A percentile compares a stretch with the other conserved stretches of the same genome.
Conservation (phyloP, 148 eudicot species). For the Mesembryanthemum crystallinum region DNA sequence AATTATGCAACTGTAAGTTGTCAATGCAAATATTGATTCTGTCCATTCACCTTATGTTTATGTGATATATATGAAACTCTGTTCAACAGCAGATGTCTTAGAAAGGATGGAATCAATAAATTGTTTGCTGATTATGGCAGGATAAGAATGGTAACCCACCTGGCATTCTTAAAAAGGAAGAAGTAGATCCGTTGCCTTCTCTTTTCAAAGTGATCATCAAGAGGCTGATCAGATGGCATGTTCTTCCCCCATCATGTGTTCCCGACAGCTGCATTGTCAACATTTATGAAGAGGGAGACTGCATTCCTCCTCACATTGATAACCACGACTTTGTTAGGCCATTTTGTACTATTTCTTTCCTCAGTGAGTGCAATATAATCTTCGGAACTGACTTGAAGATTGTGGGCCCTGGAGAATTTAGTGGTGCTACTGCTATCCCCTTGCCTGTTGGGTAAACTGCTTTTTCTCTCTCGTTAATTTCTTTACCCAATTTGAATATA, state of each 20-base stretch:
- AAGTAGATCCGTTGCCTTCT: constrained; percentile 78
- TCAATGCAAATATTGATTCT: neutral
- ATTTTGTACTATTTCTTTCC: constrained; percentile 90
- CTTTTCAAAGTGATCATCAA: constrained; percentile 77
- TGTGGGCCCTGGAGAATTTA: constrained; percentile 73
- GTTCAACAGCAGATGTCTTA: neutral
- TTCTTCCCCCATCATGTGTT: constrained; percentile 81
- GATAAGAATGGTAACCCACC: constrained; percentile 88
- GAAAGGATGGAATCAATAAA: neutral
- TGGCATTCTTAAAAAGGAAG: constrained; percentile 67
- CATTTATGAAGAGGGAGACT: constrained; percentile 86
- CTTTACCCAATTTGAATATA: neutral
- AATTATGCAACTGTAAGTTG: constrained; percentile 59
- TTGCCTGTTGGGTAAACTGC: constrained; percentile 81
- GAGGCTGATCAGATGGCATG: constrained; percentile 87
- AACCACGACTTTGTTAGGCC: constrained; percentile 95
- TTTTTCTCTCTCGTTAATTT: neutral
- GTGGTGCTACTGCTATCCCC: constrained; percentile 57
- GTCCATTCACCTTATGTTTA: neutral
- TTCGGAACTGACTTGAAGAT: constrained; percentile 78
- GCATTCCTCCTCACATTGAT: constrained; percentile 98
- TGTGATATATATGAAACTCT: neutral
- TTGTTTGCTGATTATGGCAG: constrained; percentile 39
- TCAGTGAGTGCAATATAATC: constrained; percentile 82
- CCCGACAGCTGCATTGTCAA: constrained; percentile 98